Percentiles rank a stretch among this genome's conserved stretches.
These are phyloP conservation scores for Chamaecrista fasciculata DNA, from an alignment of 306 rosid species.

Conservation along the genomic window DNA sequence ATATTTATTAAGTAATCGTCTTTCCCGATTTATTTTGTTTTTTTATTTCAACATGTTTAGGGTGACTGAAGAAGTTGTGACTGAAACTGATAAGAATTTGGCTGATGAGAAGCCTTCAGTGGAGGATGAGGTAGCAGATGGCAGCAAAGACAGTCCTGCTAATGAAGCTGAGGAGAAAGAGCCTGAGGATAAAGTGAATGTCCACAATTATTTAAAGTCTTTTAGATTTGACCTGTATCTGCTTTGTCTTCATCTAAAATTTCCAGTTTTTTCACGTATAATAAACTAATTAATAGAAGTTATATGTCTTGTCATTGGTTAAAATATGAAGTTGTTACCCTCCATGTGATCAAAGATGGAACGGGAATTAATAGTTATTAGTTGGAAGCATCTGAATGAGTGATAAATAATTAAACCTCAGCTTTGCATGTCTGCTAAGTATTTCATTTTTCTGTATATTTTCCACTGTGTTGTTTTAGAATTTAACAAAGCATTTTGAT, in stretches of 20 bases:
- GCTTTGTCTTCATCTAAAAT: neutral
- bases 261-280: neutral
- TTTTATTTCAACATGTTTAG: constrained; percentile 33
- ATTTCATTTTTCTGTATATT: neutral
- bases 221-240: neutral
- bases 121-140: constrained; percentile 56
- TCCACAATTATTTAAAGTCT: neutral
- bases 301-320: neutral
- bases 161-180: constrained; percentile 73
- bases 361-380: neutral
- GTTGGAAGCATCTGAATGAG: neutral
- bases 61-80: constrained; percentile 55
- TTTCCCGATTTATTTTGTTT: neutral
- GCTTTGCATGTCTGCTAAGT: neutral
- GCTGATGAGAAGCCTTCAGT: constrained; percentile 60
- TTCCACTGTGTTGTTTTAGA: neutral
- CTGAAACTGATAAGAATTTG: constrained; percentile 65
- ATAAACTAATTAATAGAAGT: neutral
- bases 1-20: neutral
- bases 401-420: neutral
- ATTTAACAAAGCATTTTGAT: neutral
- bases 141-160: constrained; percentile 65
- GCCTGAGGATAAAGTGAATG: constrained; percentile 81
- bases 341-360: neutral
- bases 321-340: neutral